These are phyloP conservation scores for Angomonas deanei DNA, from an alignment of 208 protist genomes.

Conservation along the genomic window DNA sequence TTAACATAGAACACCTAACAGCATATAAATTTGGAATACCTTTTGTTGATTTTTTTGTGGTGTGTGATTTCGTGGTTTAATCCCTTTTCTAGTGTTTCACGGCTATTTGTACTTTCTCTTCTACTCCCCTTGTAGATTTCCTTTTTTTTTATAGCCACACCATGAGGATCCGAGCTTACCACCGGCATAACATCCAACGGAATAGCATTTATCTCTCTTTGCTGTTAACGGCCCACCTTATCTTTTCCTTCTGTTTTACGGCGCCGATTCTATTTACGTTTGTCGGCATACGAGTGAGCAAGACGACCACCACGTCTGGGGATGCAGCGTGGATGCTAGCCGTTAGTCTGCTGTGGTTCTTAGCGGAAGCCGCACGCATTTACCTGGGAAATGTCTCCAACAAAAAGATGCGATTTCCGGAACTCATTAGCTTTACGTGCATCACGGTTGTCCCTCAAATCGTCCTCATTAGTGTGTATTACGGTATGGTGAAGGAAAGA, in stretches of 20 bases:
- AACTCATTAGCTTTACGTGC: slow-evolving; percentile 38
- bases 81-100: background rate
- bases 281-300: slow-evolving; percentile 30
- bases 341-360: slow-evolving; percentile 42
- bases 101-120: background rate
- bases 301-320: slow-evolving; percentile 4
- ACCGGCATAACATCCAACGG: slow-evolving; percentile 45
- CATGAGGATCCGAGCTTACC: slow-evolving; percentile 73
- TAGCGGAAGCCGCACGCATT: slow-evolving; percentile 38
- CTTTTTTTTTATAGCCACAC: background rate
- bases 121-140: too few species aligned
- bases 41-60: slow-evolving; percentile 17
- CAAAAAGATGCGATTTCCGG: slow-evolving; percentile 27
- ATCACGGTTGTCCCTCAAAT: slow-evolving; percentile 59
- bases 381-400: slow-evolving; percentile 45
- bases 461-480: slow-evolving; percentile 32
- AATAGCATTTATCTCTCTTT: slow-evolving; percentile 43
- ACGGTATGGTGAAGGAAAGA: slow-evolving; percentile 24
- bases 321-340: slow-evolving; percentile 37
- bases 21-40: background rate
- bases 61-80: background rate
- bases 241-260: slow-evolving; percentile 54
- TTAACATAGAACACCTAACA: background rate
- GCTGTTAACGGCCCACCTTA: slow-evolving; percentile 31
- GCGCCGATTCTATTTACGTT: slow-evolving; percentile 42